A percentile compares a stretch with the other conserved stretches of the same genome.
These are phyloP conservation scores for Antarctomyces pellizariae DNA, from an alignment of 495 filamentous ascomycete species.

Conservation along the genomic window DNA sequence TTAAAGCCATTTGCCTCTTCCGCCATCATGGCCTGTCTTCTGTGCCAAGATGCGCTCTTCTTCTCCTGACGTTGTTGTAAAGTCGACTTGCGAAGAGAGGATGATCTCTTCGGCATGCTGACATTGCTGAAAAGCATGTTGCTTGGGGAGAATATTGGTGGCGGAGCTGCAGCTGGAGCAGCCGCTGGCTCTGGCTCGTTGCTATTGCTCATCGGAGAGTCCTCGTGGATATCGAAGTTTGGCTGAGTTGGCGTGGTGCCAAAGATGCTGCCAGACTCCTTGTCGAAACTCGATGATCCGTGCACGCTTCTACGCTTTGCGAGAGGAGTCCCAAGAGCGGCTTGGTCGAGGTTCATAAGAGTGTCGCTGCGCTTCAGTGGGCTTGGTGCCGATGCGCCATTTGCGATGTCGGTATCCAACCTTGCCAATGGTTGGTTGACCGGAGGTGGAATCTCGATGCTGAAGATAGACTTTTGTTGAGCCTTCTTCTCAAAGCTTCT, in stretches of 20 bases:
- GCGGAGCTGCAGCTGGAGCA: conserved; percentile 5
- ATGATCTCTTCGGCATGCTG: conserved; percentile 27
- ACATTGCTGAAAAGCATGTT: conserved; percentile 11
- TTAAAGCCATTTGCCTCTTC: conserved; percentile 22
- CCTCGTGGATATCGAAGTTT: conserved; percentile 23
- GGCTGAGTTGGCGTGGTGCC: conserved; percentile 23
- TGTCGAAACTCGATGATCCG: conserved; percentile 29
- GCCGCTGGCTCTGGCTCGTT: conserved; percentile 14
- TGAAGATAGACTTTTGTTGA: conserved; percentile 18
- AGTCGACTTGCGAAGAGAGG: conserved; percentile 65
- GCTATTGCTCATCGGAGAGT: conserved; percentile 13
- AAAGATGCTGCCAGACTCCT: conserved; percentile 47
- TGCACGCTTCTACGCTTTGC: conserved; percentile 74
- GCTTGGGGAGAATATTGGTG: conserved; percentile 13
- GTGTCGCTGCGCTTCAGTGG: conserved; percentile 84
- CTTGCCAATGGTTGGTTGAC: conserved; percentile 23
- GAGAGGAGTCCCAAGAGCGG: conserved; percentile 55
- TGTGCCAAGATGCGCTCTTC: conserved; percentile 31
- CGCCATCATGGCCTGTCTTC: conserved; percentile 21
- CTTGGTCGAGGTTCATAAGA: conserved; percentile 64
- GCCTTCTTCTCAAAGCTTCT: conserved; percentile 20
- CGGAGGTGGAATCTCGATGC: conserved; percentile 24
- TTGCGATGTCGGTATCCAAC: conserved; percentile 17
- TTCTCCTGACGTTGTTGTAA: conserved; percentile 56
- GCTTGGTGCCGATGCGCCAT: conserved; percentile 38